Evolutionary conservation across 441 rosid species (phyloP).

Genomic region (Jatropha multifida): DNA sequence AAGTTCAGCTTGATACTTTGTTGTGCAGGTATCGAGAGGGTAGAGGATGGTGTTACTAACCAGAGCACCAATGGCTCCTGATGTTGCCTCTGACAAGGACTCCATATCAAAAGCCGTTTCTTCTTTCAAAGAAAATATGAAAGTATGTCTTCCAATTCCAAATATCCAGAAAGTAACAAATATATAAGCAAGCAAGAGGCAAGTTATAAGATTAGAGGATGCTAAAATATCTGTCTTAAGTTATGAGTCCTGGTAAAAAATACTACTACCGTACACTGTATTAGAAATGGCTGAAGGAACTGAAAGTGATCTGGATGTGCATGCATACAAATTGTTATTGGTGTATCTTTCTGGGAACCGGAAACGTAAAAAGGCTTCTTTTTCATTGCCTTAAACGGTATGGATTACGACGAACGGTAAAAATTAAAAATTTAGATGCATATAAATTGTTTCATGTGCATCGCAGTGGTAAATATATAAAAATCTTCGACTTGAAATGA

Average conservation of each 20-base stretch:
- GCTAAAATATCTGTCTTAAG: not conserved
- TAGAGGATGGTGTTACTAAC: constrained; percentile 82
- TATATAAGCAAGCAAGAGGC: no score
- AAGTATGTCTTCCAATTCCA: not conserved
- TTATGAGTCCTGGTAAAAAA: not conserved
- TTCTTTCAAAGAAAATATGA: not conserved
- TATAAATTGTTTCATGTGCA: no score
- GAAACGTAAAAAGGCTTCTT: constrained; percentile 14
- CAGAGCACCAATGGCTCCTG: constrained; percentile 81
- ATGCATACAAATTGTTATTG: not conserved
- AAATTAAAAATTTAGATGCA: no score
- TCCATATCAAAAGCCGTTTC: constrained; percentile 50
- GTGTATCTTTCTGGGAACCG: constrained; percentile 29
- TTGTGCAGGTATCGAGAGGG: constrained; percentile 94
- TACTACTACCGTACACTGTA: not conserved
- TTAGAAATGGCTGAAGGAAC: not conserved
- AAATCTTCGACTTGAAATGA: no score
- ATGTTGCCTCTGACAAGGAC: constrained; percentile 68
- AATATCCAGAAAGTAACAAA: not conserved
- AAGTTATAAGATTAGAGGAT: not conserved
- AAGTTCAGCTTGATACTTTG: constrained; percentile 87
- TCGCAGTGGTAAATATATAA: no score
- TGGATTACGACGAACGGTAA: not conserved
- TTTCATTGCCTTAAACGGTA: constrained; percentile 4
- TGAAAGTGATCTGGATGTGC: not conserved